Evolutionary conservation across 140 eudicot genomes (phyloP).

Genomic region (Senecio squalidus): DNA sequence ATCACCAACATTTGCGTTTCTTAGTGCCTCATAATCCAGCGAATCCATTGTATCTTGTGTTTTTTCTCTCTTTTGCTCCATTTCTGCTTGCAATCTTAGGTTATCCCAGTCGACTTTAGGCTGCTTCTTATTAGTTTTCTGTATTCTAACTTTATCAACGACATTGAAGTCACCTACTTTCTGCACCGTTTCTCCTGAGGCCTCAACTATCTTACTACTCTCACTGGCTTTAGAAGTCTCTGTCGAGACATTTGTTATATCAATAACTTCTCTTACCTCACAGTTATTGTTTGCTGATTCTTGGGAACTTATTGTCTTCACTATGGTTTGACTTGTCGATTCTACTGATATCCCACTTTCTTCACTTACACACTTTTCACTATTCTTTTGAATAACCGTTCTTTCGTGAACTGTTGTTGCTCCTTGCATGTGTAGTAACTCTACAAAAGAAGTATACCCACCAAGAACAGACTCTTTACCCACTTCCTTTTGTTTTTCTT

Average conservation of each 20-base stretch:
- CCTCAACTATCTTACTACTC: slow-evolving; percentile 25
- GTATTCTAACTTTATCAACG: slow-evolving; percentile 42
- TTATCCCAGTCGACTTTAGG: slow-evolving; percentile 69
- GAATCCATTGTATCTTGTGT: slow-evolving; percentile 66
- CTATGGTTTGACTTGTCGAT: slow-evolving; percentile 44
- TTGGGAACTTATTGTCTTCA: slow-evolving; percentile 23
- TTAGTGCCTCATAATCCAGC: slow-evolving; percentile 84
- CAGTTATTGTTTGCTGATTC: slow-evolving; percentile 30
- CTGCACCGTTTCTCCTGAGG: slow-evolving; percentile 28
- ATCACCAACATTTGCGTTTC: slow-evolving; percentile 60
- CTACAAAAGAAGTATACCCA: slow-evolving; percentile 43
- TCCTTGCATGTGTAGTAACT: slow-evolving; percentile 54
- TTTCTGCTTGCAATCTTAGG: slow-evolving; percentile 54
- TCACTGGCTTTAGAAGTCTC: slow-evolving; percentile 32
- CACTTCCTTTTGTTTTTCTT: slow-evolving; percentile 26
- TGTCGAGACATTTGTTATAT: slow-evolving; percentile 15
- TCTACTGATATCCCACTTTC: slow-evolving; percentile 55
- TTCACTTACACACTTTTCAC: slow-evolving; percentile 37
- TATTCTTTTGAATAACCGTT: slow-evolving; percentile 26
- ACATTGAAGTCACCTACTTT: slow-evolving; percentile 33
- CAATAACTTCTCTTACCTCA: slow-evolving; percentile 24
- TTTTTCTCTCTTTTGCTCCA: slow-evolving; percentile 44
- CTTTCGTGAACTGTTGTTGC: slow-evolving; percentile 26
- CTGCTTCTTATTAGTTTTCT: slow-evolving; percentile 39
- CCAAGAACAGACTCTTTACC: slow-evolving; percentile 7